Evolutionary conservation across 495 filamentous ascomycete species (phyloP).

Genomic region (Trichocladium antarcticum): DNA sequence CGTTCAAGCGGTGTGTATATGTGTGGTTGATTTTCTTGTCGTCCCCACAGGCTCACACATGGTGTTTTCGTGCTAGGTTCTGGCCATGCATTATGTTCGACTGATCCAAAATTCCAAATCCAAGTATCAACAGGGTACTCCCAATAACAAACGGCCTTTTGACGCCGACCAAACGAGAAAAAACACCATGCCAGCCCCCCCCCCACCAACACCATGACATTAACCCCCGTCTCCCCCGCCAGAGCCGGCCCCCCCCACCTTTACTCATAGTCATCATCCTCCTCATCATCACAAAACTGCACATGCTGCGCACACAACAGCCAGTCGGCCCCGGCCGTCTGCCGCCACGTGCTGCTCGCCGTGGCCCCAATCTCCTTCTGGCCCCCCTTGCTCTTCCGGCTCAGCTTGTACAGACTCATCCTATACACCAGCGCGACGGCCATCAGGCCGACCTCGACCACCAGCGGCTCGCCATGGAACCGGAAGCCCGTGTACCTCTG

Average conservation of each 20-base stretch:
- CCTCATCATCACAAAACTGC: constrained; percentile 19
- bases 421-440: constrained; percentile 25
- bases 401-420: constrained; percentile 19
- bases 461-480: constrained; percentile 22
- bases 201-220: not conserved
- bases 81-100: too few species aligned
- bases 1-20: too few species aligned
- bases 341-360: constrained; percentile 20
- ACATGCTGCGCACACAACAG: constrained; percentile 23
- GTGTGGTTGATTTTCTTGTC: too few species aligned
- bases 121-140: too few species aligned
- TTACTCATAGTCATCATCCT: constrained; percentile 7
- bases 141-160: too few species aligned
- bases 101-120: too few species aligned
- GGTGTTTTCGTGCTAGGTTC: too few species aligned
- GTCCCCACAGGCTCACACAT: too few species aligned
- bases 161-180: too few species aligned
- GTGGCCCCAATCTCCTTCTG: constrained; percentile 21
- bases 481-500: constrained; percentile 12
- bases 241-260: not conserved
- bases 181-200: too few species aligned
- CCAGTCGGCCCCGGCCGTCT: constrained; percentile 32
- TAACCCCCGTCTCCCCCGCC: not conserved
- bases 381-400: constrained; percentile 9
- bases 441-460: constrained; percentile 31